These are phyloP conservation scores for Wallacemonas sp. DNA, from an alignment of 208 protist genomes.

Conservation along the genomic window DNA sequence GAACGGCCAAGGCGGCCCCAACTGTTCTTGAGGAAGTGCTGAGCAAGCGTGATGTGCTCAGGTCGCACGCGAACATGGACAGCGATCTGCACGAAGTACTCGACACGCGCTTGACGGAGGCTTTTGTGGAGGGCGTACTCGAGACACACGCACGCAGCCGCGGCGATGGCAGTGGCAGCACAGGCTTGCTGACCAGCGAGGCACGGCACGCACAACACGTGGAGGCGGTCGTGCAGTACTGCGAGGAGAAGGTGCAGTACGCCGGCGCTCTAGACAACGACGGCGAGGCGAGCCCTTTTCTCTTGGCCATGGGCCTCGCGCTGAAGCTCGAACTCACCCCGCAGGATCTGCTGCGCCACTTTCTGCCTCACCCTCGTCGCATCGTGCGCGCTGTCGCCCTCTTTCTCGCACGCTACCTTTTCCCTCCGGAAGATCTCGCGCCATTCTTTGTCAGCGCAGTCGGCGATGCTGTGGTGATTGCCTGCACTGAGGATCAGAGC, in stretches of 20 bases:
- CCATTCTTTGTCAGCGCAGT: slow-evolving; percentile 59
- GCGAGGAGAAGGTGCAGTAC: slow-evolving; percentile 68
- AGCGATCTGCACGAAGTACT: slow-evolving; percentile 62
- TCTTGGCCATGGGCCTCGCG: slow-evolving; percentile 62
- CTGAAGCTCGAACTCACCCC: slow-evolving; percentile 41
- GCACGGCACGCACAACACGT: slow-evolving; percentile 55
- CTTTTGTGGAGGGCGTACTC: slow-evolving; percentile 28
- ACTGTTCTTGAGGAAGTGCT: slow-evolving; percentile 47
- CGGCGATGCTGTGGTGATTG: slow-evolving; percentile 72
- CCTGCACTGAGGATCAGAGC: slow-evolving; percentile 49
- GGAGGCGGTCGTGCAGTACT: slow-evolving; percentile 62
- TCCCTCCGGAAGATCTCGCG: slow-evolving; percentile 70
- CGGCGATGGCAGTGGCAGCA: not conserved
- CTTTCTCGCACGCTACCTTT: slow-evolving; percentile 67
- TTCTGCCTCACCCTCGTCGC: slow-evolving; percentile 68
- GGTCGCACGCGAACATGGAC: slow-evolving; percentile 62
- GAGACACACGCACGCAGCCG: not conserved
- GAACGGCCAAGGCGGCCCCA: slow-evolving; percentile 32
- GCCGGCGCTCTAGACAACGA: slow-evolving; percentile 69
- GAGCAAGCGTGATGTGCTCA: slow-evolving; percentile 44
- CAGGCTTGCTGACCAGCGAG: slow-evolving; percentile 39
- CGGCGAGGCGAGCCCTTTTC: slow-evolving; percentile 74
- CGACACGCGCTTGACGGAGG: slow-evolving; percentile 22
- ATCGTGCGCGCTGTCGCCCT: slow-evolving; percentile 70
- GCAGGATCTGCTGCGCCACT: slow-evolving; percentile 54